A percentile compares a stretch with the other conserved stretches of the same genome.
Evolutionary conservation across 345 rosid species (phyloP).

Genomic region (Citrus cavaleriei): DNA sequence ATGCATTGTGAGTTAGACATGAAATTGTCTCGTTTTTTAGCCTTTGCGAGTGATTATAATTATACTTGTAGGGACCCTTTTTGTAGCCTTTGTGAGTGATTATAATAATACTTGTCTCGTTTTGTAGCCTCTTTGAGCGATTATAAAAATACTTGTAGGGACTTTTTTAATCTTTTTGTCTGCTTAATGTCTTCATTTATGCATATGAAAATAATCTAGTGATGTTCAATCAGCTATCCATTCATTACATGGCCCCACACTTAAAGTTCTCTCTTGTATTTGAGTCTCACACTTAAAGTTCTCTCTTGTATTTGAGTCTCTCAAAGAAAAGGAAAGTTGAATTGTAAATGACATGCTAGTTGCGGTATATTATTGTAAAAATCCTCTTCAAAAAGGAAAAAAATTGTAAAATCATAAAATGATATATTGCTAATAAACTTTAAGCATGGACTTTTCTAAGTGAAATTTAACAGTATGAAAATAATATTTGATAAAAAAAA

Average conservation of each 20-base stretch:
- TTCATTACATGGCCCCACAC: neutral
- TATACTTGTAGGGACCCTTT: neutral
- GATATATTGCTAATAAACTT: too few relatives aligned
- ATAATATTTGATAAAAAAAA: too few relatives aligned
- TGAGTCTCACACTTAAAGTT: neutral
- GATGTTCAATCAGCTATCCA: neutral
- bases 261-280: neutral
- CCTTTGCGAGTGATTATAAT: neutral
- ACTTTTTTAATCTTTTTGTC: neutral
- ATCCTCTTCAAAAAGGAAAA: too few relatives aligned
- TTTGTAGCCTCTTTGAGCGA: neutral
- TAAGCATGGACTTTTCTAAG: too few relatives aligned
- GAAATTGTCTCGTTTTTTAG: neutral
- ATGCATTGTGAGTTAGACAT: too few relatives aligned
- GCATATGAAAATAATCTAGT: neutral
- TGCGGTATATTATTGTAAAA: too few relatives aligned
- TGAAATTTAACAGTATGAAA: too few relatives aligned
- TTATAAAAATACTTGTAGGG: neutral
- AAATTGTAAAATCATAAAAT: too few relatives aligned
- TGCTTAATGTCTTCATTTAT: neutral
- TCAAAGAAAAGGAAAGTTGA: too few relatives aligned
- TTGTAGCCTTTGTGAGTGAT: too few relatives aligned
- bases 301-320: neutral
- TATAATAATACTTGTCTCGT: neutral
- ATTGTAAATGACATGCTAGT: too few relatives aligned